Percentiles rank a stretch among this genome's conserved stretches.
These are phyloP conservation scores for Vitis vinifera DNA, from an alignment of 164 flowering plant species.

Conservation along the genomic window DNA sequence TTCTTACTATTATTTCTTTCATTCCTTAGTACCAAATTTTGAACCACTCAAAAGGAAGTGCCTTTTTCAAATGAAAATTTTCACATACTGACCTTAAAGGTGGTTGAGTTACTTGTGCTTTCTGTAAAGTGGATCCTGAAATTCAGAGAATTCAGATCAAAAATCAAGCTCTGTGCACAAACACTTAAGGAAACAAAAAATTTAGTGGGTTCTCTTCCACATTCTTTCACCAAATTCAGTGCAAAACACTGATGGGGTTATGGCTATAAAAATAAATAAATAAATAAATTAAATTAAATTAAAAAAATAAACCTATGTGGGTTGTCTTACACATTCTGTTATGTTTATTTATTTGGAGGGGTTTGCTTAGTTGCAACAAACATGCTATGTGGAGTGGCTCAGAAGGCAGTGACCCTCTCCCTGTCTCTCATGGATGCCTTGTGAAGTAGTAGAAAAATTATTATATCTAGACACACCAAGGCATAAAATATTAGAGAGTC, in stretches of 20 bases:
- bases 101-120: too few relatives aligned
- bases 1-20: not conserved
- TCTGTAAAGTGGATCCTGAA: too few relatives aligned
- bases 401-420: constrained; percentile 26
- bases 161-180: not conserved
- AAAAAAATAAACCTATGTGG: not conserved
- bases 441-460: constrained; percentile 1
- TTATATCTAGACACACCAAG: too few relatives aligned
- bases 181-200: not conserved
- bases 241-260: not conserved
- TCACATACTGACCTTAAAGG: too few relatives aligned
- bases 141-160: not conserved
- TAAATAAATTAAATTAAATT: not conserved
- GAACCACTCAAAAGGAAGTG: too few relatives aligned
- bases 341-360: not conserved
- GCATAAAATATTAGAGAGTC: not conserved
- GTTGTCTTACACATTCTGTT: not conserved
- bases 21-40: not conserved
- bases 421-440: constrained; percentile 13
- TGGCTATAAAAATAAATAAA: not conserved
- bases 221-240: not conserved
- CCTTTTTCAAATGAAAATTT: too few relatives aligned
- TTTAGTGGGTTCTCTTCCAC: not conserved
- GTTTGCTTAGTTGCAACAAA: constrained; percentile 31
- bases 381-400: constrained; percentile 34